Conservation (phyloP, 129 eudicot genomes). For the Mikania micrantha region DNA sequence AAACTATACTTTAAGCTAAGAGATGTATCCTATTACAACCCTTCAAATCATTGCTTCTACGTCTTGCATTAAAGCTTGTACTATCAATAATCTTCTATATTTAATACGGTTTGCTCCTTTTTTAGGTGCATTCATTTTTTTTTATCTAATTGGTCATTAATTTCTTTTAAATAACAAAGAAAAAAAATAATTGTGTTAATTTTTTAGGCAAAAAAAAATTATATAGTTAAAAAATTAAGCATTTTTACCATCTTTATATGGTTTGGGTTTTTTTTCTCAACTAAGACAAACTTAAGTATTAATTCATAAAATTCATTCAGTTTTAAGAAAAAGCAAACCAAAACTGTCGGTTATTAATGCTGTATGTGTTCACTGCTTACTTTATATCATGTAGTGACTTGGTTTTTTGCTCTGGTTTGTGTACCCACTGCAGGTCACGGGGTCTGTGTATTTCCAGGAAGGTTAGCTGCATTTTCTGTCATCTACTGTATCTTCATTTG, state of each 20-base stretch:
- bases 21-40: background rate
- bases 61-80: background rate
- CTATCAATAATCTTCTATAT: background rate
- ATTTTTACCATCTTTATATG: too few relatives aligned
- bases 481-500: slow-evolving; percentile 30
- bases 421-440: slow-evolving; percentile 85
- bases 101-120: background rate
- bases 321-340: too few relatives aligned
- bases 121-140: slow-evolving; percentile 8
- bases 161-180: too few relatives aligned
- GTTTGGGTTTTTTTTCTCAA: too few relatives aligned
- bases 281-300: too few relatives aligned
- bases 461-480: slow-evolving; percentile 49
- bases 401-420: slow-evolving; percentile 24
- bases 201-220: too few relatives aligned
- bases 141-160: too few relatives aligned
- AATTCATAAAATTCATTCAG: too few relatives aligned
- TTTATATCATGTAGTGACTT: slow-evolving; percentile 25
- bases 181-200: too few relatives aligned
- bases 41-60: background rate
- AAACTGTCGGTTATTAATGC: too few relatives aligned
- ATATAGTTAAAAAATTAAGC: too few relatives aligned
- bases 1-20: background rate
- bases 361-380: slow-evolving; percentile 20
- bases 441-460: slow-evolving; percentile 93